Conservation (phyloP, 129 eudicot genomes). For the Flaveria brownii region DNA sequence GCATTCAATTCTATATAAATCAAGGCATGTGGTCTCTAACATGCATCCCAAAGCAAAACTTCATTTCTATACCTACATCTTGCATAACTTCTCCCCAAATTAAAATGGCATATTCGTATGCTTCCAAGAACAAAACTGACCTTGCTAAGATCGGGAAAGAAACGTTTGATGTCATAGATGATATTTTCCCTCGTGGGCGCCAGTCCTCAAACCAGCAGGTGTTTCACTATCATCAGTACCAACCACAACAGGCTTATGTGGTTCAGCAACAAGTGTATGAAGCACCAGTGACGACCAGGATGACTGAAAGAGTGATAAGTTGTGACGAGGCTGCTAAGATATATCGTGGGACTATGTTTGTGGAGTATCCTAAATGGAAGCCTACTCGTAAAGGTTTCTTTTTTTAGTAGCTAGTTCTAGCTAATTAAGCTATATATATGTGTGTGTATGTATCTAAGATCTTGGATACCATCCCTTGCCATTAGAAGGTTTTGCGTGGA, state of each 20-base stretch:
- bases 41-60: constrained; percentile 24
- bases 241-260: constrained; percentile 32
- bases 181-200: constrained; percentile 14
- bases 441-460: neutral
- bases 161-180: constrained; percentile 35
- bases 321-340: constrained; percentile 38
- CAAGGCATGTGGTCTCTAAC: constrained; percentile 8
- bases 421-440: neutral
- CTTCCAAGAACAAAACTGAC: constrained; percentile 9
- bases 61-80: neutral
- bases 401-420: neutral
- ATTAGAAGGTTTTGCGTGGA: constrained; percentile 10
- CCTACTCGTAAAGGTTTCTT: constrained; percentile 34
- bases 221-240: constrained; percentile 24
- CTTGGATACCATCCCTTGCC: constrained; percentile 21
- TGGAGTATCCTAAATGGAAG: constrained; percentile 23
- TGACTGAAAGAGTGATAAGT: constrained; percentile 26
- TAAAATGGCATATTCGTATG: constrained; percentile 27
- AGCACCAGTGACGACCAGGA: neutral
- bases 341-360: constrained; percentile 34
- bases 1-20: constrained; percentile 24
- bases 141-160: constrained; percentile 37
- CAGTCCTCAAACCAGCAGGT: neutral
- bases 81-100: neutral
- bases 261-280: constrained; percentile 24